phyloP scores from a whole-genome alignment of 2,329 filamentous ascomycete species.

The Pyricularia grisea region DNA sequence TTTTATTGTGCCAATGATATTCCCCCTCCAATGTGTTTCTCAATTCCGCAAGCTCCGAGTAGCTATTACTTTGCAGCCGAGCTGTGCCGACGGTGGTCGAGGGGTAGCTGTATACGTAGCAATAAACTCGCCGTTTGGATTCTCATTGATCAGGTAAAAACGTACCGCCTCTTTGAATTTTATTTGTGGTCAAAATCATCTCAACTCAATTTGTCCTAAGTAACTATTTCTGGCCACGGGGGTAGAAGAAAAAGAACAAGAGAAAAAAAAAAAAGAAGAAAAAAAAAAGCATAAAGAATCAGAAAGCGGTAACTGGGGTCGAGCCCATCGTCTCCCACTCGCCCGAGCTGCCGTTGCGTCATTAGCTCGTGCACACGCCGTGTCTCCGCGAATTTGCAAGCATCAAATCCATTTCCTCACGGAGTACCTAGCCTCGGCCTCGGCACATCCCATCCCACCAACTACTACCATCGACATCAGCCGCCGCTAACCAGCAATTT shows the following conservation, averaged over 20 bases:
- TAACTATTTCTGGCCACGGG: neutral
- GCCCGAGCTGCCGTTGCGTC: neutral
- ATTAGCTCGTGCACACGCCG: neutral
- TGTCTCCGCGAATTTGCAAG: neutral
- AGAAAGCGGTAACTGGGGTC: neutral
- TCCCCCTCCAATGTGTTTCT: neutral
- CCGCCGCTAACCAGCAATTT: neutral
- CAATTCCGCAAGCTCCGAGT: neutral
- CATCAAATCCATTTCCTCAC: neutral
- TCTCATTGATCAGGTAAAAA: too few species aligned
- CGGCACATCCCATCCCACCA: conserved; percentile 2
- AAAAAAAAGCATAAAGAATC: too few species aligned
- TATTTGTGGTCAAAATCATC: neutral
- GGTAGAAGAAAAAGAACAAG: neutral
- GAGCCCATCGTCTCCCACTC: neutral
- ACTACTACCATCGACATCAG: neutral
- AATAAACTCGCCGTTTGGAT: too few species aligned
- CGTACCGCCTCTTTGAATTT: neutral
- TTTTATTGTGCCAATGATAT: too few species aligned
- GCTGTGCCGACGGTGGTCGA: neutral
- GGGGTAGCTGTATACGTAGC: neutral
- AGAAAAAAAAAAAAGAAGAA: neutral
- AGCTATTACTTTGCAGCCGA: neutral
- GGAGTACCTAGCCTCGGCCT: conserved; percentile 4
- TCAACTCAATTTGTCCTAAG: neutral